A percentile compares a stretch with the other conserved stretches of the same genome.
Conservation (phyloP, 1,284 basidiomycete species). For the Pterulicium gracile region DNA sequence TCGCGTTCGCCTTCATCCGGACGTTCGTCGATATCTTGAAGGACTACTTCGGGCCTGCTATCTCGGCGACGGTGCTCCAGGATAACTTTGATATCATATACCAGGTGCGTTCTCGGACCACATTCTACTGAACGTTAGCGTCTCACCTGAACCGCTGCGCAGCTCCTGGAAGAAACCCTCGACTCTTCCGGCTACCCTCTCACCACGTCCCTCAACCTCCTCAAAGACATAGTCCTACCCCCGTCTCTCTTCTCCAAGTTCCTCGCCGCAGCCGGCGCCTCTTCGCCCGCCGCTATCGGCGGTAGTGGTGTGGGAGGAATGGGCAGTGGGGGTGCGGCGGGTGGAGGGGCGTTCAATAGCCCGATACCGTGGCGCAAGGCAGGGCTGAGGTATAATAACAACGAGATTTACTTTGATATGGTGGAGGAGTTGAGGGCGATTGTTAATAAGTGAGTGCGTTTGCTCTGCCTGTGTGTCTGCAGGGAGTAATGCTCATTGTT, state of each 20-base stretch:
- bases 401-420: slow-evolving; percentile 93
- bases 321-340: slow-evolving; percentile 20
- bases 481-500: no score
- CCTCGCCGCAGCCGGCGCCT: slow-evolving; percentile 46
- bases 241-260: slow-evolving; percentile 79
- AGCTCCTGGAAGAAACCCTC: slow-evolving; percentile 93
- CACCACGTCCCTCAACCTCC: slow-evolving; percentile 87
- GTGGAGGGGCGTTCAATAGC: slow-evolving; percentile 73
- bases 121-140: background rate
- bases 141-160: background rate
- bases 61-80: slow-evolving; percentile 59
- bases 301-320: slow-evolving; percentile 21
- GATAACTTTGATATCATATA: slow-evolving; percentile 97
- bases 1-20: slow-evolving; percentile 83
- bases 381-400: slow-evolving; percentile 77
- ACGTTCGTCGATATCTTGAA: slow-evolving; percentile 75
- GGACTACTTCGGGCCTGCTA: slow-evolving; percentile 74
- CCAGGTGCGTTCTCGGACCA: slow-evolving; percentile 51
- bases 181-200: slow-evolving; percentile 88
- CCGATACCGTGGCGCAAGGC: slow-evolving; percentile 92
- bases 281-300: slow-evolving; percentile 17
- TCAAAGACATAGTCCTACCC: slow-evolving; percentile 87
- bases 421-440: slow-evolving; percentile 77
- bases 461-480: background rate
- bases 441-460: slow-evolving; percentile 62